Conservation (phyloP, 352 stramenopile genomes). For the Blastocystis sp. region DNA sequence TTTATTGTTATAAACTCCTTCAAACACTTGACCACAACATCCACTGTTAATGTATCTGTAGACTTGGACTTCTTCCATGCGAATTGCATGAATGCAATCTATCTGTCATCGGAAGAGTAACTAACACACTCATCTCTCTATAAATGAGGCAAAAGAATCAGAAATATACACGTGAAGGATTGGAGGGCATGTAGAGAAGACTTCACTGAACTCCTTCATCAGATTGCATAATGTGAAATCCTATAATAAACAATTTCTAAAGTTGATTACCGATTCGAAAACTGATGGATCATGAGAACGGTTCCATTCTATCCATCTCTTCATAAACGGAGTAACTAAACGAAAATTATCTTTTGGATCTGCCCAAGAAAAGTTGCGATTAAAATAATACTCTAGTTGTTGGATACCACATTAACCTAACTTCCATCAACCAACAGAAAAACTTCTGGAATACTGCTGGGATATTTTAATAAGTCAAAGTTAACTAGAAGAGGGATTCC, state of each 20-base stretch:
- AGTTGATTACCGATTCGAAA: not conserved
- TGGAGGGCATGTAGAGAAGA: not conserved
- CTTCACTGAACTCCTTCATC: not conserved
- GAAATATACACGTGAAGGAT: slow-evolving; percentile 4
- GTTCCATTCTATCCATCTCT: too few species aligned
- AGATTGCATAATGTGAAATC: not conserved
- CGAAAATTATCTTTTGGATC: not conserved
- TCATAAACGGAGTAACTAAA: not conserved
- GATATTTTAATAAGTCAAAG: not conserved
- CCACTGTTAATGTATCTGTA: not conserved
- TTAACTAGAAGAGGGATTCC: not conserved
- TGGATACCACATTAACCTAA: not conserved
- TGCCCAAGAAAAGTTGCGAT: not conserved
- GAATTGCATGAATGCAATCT: slow-evolving; percentile 11
- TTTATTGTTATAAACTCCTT: not conserved
- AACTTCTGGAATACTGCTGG: not conserved
- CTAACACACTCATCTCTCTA: not conserved
- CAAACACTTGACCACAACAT: not conserved
- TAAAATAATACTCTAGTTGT: not conserved
- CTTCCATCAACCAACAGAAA: not conserved
- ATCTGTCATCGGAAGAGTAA: not conserved
- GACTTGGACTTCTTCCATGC: not conserved
- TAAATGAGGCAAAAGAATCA: not conserved
- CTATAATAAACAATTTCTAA: not conserved
- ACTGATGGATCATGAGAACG: not conserved